Evolutionary conservation across 768 basidiomycete genomes (phyloP).

Genomic region (Exsudoporus frostii): DNA sequence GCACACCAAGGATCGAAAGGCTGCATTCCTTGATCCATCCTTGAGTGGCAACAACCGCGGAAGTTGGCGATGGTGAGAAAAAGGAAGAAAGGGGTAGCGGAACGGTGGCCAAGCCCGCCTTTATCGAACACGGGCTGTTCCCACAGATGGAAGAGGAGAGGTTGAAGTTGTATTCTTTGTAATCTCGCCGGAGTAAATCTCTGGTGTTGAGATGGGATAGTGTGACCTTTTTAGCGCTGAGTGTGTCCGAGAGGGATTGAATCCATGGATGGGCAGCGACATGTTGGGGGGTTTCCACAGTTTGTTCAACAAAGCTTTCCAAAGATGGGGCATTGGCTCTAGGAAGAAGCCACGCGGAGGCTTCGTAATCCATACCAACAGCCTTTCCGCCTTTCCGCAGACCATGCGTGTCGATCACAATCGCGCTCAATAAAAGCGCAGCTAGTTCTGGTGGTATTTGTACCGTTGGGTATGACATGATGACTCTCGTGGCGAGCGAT

Average conservation of each 20-base stretch:
- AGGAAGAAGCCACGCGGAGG: conserved; percentile 63
- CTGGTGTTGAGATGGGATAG: conserved; percentile 63
- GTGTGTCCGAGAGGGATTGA: conserved; percentile 47
- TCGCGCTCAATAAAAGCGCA: conserved; percentile 73
- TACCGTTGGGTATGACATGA: conserved; percentile 23
- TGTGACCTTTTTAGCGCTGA: conserved; percentile 53
- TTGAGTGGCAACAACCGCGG: conserved; percentile 25
- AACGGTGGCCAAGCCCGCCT: conserved; percentile 79
- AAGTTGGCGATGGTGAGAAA: conserved; percentile 31
- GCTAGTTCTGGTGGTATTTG: conserved; percentile 59
- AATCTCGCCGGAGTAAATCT: conserved; percentile 91
- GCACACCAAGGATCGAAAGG: conserved; percentile 70
- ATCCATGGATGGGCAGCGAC: conserved; percentile 43
- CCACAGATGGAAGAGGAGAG: conserved; percentile 32
- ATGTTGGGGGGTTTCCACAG: conserved; percentile 13
- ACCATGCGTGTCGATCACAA: conserved; percentile 85
- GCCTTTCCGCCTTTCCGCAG: conserved; percentile 80
- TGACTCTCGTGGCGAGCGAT: conserved; percentile 51
- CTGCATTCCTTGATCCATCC: conserved; percentile 65
- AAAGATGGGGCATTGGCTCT: conserved; percentile 43
- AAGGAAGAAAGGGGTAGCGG: conserved; percentile 57
- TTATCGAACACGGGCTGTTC: conserved; percentile 38
- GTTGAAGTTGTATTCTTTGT: conserved; percentile 75
- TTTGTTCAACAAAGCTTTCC: not conserved
- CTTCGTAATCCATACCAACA: conserved; percentile 54